These are phyloP conservation scores for Curvularia eragrostidis DNA, from an alignment of 2,329 filamentous ascomycete species.

Conservation along the genomic window DNA sequence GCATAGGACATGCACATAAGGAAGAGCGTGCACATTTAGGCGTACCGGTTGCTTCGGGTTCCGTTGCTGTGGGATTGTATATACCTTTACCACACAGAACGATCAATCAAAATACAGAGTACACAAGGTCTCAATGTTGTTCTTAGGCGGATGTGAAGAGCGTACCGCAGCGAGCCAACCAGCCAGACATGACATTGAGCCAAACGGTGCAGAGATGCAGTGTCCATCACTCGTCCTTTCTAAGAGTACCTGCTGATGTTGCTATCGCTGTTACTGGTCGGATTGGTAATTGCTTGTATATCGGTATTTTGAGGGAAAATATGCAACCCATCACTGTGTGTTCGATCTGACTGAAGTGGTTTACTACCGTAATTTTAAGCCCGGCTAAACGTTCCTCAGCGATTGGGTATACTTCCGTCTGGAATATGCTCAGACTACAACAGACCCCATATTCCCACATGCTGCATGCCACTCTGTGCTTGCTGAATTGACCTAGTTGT, in stretches of 20 bases:
- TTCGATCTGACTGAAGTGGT: background rate
- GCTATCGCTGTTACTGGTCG: background rate
- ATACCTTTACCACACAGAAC: conserved; percentile 43
- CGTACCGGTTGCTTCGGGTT: conserved; percentile 41
- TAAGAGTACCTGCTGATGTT: background rate
- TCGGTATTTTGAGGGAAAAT: background rate
- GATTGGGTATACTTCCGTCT: background rate
- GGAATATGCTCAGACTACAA: background rate
- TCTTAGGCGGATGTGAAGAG: background rate
- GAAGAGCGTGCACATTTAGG: conserved; percentile 22
- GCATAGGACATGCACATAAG: conserved; percentile 2
- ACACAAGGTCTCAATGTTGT: background rate
- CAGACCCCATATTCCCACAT: background rate
- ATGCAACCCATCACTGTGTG: background rate
- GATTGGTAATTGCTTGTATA: background rate
- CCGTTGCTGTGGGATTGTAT: conserved; percentile 41
- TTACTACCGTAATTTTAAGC: background rate
- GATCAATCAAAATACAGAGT: conserved; percentile 4
- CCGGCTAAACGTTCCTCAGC: background rate
- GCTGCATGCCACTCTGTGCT: background rate
- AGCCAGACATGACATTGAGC: background rate
- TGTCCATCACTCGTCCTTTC: background rate
- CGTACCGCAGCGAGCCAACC: background rate
- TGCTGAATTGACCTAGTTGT: background rate
- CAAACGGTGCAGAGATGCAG: background rate